These are phyloP conservation scores for Orbilia oligospora DNA, from an alignment of 2,329 filamentous ascomycete genomes.

Conservation along the genomic window DNA sequence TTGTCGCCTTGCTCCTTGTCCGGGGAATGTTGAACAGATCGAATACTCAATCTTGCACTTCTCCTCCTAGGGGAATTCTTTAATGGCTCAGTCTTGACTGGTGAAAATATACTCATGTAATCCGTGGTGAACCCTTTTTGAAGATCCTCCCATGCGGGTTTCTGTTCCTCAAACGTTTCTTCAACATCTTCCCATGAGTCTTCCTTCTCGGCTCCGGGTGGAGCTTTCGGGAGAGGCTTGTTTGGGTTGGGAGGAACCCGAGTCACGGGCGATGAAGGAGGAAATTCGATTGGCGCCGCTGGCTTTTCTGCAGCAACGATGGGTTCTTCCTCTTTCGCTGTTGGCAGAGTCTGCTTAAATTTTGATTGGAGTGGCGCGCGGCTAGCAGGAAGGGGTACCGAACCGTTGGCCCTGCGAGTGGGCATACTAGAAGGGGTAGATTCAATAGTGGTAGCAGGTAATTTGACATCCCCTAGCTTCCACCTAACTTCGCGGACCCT, in stretches of 20 bases:
- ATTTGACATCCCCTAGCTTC: constrained; percentile 60
- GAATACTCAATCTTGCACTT: constrained; percentile 48
- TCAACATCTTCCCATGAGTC: constrained; percentile 46
- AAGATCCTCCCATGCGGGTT: constrained; percentile 54
- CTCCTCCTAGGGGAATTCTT: constrained; percentile 44
- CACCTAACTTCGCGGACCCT: constrained; percentile 63
- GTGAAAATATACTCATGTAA: constrained; percentile 60
- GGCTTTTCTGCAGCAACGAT: constrained; percentile 58
- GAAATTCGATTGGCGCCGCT: constrained; percentile 42
- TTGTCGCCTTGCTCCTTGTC: constrained; percentile 33
- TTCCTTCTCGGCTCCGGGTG: constrained; percentile 35
- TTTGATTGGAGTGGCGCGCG: constrained; percentile 33
- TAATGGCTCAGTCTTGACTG: constrained; percentile 52
- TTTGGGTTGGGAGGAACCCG: constrained; percentile 34
- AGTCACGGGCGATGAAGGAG: constrained; percentile 38
- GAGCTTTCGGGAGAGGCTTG: constrained; percentile 51
- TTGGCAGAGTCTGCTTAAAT: constrained; percentile 8
- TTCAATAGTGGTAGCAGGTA: constrained; percentile 25
- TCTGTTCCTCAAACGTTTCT: constrained; percentile 53
- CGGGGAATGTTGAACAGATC: constrained; percentile 47
- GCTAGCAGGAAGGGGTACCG: constrained; percentile 1
- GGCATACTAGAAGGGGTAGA: constrained; percentile 1
- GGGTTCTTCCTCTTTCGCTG: constrained; percentile 32
- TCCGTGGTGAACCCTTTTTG: constrained; percentile 56
- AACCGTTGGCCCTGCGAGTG: constrained; percentile 26